Conservation (phyloP, 176 grass and related monocot species). For the Lolium perenne region DNA sequence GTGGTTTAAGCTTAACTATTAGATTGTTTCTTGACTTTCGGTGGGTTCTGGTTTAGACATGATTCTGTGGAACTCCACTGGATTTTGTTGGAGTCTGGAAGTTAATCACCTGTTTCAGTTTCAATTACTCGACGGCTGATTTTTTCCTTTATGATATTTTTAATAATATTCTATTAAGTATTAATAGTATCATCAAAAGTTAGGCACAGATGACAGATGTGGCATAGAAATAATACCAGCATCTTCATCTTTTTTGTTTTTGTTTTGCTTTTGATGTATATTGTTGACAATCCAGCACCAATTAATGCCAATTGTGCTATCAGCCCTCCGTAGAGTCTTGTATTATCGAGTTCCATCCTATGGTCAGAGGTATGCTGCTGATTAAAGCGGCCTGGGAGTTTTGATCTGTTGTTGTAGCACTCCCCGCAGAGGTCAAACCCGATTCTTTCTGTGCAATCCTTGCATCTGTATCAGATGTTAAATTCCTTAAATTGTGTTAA, state of each 20-base stretch:
- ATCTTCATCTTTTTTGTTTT: not conserved
- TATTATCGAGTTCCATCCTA: slow-evolving; percentile 63
- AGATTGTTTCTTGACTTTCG: slow-evolving; percentile 3
- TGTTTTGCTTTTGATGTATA: slow-evolving; percentile 29
- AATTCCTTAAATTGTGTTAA: not conserved
- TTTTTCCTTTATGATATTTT: slow-evolving; percentile 3
- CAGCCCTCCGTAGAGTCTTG: not conserved
- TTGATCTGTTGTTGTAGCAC: slow-evolving; percentile 70
- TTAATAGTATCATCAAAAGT: slow-evolving; percentile 1
- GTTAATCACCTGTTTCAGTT: not conserved
- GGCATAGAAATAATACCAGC: not conserved
- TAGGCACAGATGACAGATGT: slow-evolving; percentile 1
- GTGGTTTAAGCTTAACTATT: not conserved
- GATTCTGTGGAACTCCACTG: not conserved
- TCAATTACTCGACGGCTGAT: slow-evolving; percentile 7
- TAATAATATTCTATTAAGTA: not conserved
- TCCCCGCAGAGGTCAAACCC: slow-evolving; percentile 82
- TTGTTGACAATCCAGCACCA: not conserved
- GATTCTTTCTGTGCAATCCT: slow-evolving; percentile 67
- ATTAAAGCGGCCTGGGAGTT: slow-evolving; percentile 87
- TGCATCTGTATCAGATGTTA: slow-evolving; percentile 62
- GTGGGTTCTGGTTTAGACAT: slow-evolving; percentile 15
- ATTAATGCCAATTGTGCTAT: not conserved
- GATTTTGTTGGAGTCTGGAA: not conserved
- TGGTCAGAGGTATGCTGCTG: slow-evolving; percentile 91